Percentiles rank a stretch among this genome's conserved stretches.
These are phyloP conservation scores for Jaminaea rosea DNA, from an alignment of 1,284 basidiomycete species.

Conservation along the genomic window DNA sequence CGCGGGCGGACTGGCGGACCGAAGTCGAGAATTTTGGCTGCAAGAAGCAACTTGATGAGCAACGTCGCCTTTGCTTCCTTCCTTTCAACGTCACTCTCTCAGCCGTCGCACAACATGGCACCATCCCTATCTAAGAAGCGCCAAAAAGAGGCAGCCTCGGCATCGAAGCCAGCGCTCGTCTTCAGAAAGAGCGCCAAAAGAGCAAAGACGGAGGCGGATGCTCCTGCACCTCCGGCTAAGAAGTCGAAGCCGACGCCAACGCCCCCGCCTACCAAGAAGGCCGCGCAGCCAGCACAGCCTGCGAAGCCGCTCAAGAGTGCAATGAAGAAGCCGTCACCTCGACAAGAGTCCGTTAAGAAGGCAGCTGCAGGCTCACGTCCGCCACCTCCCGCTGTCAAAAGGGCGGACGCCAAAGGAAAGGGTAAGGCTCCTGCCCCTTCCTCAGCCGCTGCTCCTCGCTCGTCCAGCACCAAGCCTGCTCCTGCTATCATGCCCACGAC, in stretches of 20 bases:
- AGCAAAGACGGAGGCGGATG: conserved; percentile 8
- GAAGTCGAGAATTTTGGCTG: too few relatives aligned
- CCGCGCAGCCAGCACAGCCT: not conserved
- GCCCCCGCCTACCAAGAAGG: not conserved
- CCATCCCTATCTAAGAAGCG: conserved; percentile 8
- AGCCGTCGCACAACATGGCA: too few relatives aligned
- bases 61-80: too few relatives aligned
- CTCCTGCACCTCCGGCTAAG: not conserved
- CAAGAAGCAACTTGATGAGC: too few relatives aligned
- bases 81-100: too few relatives aligned
- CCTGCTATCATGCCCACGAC: not conserved
- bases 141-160: not conserved
- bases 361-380: too few relatives aligned
- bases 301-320: conserved; percentile 1
- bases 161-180: conserved; percentile 14
- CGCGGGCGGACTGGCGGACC: too few relatives aligned
- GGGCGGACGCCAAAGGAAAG: not conserved
- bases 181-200: conserved; percentile 5
- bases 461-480: too few relatives aligned
- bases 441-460: too few relatives aligned
- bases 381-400: too few relatives aligned
- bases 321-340: not conserved
- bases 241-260: not conserved
- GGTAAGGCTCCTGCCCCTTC: not conserved
- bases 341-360: not conserved